Conservation (phyloP, 441 rosid species). For the Hura crepitans region DNA sequence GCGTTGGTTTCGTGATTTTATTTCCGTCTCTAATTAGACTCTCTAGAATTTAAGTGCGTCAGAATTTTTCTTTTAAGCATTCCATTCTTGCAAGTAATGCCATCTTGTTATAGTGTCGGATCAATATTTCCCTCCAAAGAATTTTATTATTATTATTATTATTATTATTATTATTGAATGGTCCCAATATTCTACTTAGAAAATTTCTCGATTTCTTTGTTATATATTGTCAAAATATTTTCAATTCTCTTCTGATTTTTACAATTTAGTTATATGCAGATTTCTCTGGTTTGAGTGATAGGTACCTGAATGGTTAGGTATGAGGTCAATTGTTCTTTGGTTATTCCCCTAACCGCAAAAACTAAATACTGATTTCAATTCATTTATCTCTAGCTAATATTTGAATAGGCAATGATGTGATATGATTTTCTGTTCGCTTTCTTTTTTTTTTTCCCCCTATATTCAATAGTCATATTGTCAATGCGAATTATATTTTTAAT, state of each 20-base stretch:
- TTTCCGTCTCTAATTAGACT: conserved; percentile 1
- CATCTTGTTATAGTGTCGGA: background rate
- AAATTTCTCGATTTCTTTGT: background rate
- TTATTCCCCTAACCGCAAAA: conserved; percentile 23
- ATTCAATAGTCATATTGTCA: background rate
- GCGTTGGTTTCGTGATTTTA: conserved; percentile 10
- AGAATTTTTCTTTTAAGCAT: background rate
- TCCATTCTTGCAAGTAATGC: conserved; percentile 11
- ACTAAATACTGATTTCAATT: conserved; percentile 18
- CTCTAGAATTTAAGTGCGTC: conserved; percentile 12
- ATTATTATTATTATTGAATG: background rate
- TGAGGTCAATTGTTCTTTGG: conserved; percentile 22
- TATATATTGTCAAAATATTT: background rate
- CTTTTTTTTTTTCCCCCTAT: conserved; percentile 12
- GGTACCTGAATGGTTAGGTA: conserved; percentile 16
- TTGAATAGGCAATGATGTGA: conserved; percentile 32
- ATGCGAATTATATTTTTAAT: conserved; percentile 3
- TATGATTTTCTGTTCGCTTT: conserved; percentile 15
- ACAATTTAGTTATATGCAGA: background rate
- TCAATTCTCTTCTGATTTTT: background rate
- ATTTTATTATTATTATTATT: no score
- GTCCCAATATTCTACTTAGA: background rate
- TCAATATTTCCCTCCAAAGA: background rate
- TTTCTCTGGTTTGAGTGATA: conserved; percentile 8
- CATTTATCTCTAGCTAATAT: conserved; percentile 19